Percentiles rank a stretch among this genome's conserved stretches.
Conservation (phyloP, 2,329 filamentous ascomycete species). For the Chrysosphaeria jannelii region DNA sequence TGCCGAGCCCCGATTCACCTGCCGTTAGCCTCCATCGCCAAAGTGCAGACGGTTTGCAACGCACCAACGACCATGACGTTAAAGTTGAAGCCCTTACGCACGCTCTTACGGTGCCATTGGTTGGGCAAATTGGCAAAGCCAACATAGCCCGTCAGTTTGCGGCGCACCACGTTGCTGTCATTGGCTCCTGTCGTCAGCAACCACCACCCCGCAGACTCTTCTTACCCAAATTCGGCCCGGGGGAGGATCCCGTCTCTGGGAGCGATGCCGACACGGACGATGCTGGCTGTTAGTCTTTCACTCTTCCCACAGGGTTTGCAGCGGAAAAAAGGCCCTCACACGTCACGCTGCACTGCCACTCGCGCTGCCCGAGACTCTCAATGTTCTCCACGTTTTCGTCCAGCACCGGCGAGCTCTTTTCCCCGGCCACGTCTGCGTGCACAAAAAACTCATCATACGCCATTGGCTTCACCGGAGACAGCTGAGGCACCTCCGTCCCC, state of each 20-base stretch:
- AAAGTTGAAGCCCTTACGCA: slow-evolving; percentile 99
- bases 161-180: slow-evolving; percentile 97
- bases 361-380: too few species aligned
- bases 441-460: slow-evolving; percentile 17
- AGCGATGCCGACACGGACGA: too few species aligned
- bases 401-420: too few species aligned
- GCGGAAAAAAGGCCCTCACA: too few species aligned
- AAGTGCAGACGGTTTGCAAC: slow-evolving; percentile 11
- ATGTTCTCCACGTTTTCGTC: too few species aligned
- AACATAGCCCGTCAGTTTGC: slow-evolving; percentile 95
- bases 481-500: slow-evolving; percentile 11
- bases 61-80: slow-evolving; percentile 99
- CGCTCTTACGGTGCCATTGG: slow-evolving; percentile 99
- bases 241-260: too few species aligned
- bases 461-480: slow-evolving; percentile 14
- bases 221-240: too few species aligned
- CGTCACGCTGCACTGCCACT: too few species aligned
- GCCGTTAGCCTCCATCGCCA: slow-evolving; percentile 1
- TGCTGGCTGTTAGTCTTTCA: too few species aligned
- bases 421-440: slow-evolving; percentile 1
- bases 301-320: too few species aligned
- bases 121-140: slow-evolving; percentile 97
- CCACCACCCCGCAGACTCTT: too few species aligned
- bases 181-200: too few species aligned
- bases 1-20: slow-evolving; percentile 98